Conservation (phyloP, 345 rosid genomes). For the Orychophragmus violaceus region DNA sequence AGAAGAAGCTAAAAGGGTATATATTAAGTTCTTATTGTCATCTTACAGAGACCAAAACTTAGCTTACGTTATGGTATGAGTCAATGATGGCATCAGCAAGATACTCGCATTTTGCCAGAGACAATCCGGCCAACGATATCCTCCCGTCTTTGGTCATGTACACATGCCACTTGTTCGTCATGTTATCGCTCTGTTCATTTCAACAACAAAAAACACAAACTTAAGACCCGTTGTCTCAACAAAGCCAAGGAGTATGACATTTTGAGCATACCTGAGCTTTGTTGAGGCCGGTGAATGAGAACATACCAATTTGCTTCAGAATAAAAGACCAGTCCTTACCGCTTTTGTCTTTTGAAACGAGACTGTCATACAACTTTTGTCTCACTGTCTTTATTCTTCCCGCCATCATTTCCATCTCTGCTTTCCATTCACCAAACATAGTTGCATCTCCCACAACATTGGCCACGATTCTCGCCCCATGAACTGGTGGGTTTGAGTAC, state of each 20-base stretch:
- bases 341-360: conserved; percentile 68
- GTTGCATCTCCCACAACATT: conserved; percentile 74
- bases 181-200: conserved; percentile 58
- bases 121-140: conserved; percentile 83
- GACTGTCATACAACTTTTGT: conserved; percentile 62
- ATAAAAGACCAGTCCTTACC: conserved; percentile 96
- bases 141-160: conserved; percentile 98
- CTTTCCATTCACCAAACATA: conserved; percentile 85
- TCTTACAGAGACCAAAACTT: conserved; percentile 13
- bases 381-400: conserved; percentile 93
- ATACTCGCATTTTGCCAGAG: conserved; percentile 86
- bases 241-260: not conserved
- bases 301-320: conserved; percentile 94
- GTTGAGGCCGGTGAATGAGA: conserved; percentile 91
- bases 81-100: conserved; percentile 88
- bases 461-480: conserved; percentile 91
- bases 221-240: not conserved
- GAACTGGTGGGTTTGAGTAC: conserved; percentile 97
- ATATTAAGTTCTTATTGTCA: conserved; percentile 1
- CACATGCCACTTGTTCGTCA: conserved; percentile 90
- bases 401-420: conserved; percentile 97
- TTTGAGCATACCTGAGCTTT: conserved; percentile 61
- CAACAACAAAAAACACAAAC: not conserved
- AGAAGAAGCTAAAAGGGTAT: not conserved
- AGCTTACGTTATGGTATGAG: conserved; percentile 72